Base-by-base conservation (phyloP, 441 rosid species). In the Populus tomentosa region DNA sequence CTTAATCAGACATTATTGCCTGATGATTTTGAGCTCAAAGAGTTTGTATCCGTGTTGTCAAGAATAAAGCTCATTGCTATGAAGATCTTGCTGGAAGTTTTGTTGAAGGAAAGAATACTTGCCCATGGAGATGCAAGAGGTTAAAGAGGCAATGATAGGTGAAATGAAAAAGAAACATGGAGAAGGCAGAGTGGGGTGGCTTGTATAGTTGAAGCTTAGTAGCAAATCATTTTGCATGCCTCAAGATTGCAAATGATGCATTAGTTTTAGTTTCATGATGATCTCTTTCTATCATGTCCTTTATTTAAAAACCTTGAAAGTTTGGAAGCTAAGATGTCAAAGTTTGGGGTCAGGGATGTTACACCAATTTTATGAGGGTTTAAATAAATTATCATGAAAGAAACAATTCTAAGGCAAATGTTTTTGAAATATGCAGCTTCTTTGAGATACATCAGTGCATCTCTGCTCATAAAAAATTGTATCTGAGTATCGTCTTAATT, bases 401-500 rank as follows among this genome's bases (percentile, higher is more conserved):
- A 11, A 66, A 18, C 24, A 38, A 42, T 73, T 30, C 61, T 26
- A 73, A 56, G 14, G 16, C 14, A 38, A 56, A 53, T 20, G 53
- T 77, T 33, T 35, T 26, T 77, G 71, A 65, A 40, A 46, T 71
- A 63, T 28, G 66, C 9, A 66, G 75, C 72, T 67, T 63, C 36
- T 23, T 38, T n/a, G n/a, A 36, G 56, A 59, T 10, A 30, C 21
- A 62, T 26, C 28, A 33, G n/a, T 65, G 65, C 59, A 46, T 33
- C 71, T 30, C 18, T 14, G 13, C 7, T 3, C 20, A 4, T n/a
- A 56, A 20, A 56, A 40, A 40, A 64, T 20, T 33, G 65, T 16
- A 50, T 50, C 26, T 72, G 35, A 33, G 28, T 20, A 20, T 69
- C 38, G 10, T 40, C 67, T 71, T 30, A 30, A 38, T 66, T 72